Base-by-base conservation (phyloP, 345 rosid genomes). In the Hibiscus trionum region DNA sequence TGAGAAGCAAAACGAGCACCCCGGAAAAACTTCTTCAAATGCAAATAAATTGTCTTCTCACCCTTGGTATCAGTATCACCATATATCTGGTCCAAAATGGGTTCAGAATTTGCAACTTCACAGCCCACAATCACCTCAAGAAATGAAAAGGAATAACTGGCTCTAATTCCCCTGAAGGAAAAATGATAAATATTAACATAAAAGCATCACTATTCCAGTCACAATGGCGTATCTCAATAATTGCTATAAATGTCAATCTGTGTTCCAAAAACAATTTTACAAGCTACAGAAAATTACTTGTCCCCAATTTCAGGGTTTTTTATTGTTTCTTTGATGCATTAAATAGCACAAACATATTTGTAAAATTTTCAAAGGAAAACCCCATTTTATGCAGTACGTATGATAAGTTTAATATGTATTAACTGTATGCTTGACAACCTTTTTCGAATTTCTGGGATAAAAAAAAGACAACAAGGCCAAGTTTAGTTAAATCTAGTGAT, bases 91-190 rank as follows among this genome's bases (percentile, higher is more conserved):
- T 76, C 70, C 50, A 75, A 74, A 60, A 72, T 81, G 69, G 58
- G 44, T 75, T 77, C 85, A 73, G 57, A 69, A 69, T 78, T 82
- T 66, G 75, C 72, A 31, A 87, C 77, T 72, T 90, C 90, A 80
- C 93, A 92, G 73, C 85, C 80, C 80, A 95, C 96, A 83, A 92
- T 77, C 74, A 90, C 97, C 80, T 92, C 98, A 66, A 91, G 82
- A 79, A 95, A 84, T 68, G 97, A 85, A 81, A 89, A 82, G 5
- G 90, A 86, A 72, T 55, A 78, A 70, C 88, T 80, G 64, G 93
- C 88, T 86, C 81, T 88, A 66, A 89, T 77, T 83, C 86, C 99
- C 88, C 98, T 92, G 84, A 72, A 79, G 66, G 56, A 77, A 73
- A 73, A 73, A 69, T 9, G 58, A 7, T 49, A 69, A 11, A 63